phyloP scores from a whole-genome alignment of 1,284 basidiomycete species.

The Vanrija sp. region DNA sequence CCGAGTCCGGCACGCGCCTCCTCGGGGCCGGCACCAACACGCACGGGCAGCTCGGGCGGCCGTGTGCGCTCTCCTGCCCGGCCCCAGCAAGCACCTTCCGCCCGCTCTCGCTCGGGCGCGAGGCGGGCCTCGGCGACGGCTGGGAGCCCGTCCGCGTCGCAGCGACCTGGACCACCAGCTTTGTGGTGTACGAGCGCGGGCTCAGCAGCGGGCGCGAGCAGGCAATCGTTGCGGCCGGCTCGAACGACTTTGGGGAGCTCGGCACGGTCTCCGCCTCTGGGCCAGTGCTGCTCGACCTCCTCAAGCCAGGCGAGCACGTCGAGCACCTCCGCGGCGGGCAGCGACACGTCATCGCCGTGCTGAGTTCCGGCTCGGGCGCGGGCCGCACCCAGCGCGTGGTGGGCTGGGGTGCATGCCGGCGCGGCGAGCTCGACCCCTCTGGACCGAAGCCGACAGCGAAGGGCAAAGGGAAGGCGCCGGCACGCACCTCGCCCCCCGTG shows the following conservation, averaged over 20 bases:
- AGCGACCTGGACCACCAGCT: constrained; percentile 77
- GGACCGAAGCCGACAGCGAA: too few species aligned
- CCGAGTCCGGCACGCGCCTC: constrained; percentile 10
- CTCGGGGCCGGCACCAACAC: constrained; percentile 43
- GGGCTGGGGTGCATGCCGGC: constrained; percentile 78
- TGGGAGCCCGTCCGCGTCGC: constrained; percentile 52
- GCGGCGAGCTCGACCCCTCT: constrained; percentile 60
- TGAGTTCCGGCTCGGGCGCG: constrained; percentile 28
- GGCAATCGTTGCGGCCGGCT: constrained; percentile 70
- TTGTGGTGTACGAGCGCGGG: constrained; percentile 52
- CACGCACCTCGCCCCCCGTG: constrained; percentile 20
- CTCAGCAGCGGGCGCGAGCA: constrained; percentile 49
- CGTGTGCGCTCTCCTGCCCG: constrained; percentile 26
- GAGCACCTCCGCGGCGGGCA: constrained; percentile 60
- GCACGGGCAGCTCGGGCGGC: constrained; percentile 36
- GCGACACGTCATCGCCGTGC: constrained; percentile 61
- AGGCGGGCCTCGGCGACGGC: constrained; percentile 7
- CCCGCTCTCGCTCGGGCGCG: constrained; percentile 17
- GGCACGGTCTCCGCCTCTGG: constrained; percentile 55
- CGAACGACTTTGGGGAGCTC: constrained; percentile 75
- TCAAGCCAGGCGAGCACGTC: constrained; percentile 28
- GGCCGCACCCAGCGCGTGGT: constrained; percentile 48
- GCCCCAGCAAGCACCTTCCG: constrained; percentile 27
- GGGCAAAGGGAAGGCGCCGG: constrained; percentile 26
- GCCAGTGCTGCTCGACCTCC: constrained; percentile 22